Percentiles rank a stretch among this genome's conserved stretches.
These are phyloP conservation scores for Pichia sp. DNA, from an alignment of 1,139 yeast species.

Conservation along the genomic window DNA sequence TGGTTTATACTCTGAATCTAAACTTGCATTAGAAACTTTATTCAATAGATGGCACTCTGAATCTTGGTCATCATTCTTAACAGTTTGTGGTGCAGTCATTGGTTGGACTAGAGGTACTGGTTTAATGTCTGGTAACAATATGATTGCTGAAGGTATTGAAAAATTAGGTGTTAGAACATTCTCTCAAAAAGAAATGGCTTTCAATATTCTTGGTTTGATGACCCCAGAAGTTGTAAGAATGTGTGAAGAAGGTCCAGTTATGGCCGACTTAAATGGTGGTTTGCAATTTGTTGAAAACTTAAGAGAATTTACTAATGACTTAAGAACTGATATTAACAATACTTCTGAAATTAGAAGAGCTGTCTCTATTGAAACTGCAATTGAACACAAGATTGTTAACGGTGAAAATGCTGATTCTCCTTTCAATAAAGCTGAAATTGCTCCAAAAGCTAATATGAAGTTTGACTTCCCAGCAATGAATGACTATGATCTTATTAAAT, in stretches of 20 bases:
- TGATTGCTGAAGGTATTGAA: slow-evolving; percentile 97
- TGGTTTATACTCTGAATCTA: slow-evolving; percentile 96
- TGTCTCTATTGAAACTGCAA: slow-evolving; percentile 85
- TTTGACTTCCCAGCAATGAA: slow-evolving; percentile 89
- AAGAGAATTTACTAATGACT: slow-evolving; percentile 76
- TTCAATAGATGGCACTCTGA: slow-evolving; percentile 99
- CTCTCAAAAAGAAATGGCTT: slow-evolving; percentile 98
- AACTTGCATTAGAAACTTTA: slow-evolving; percentile 87
- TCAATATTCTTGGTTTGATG: slow-evolving; percentile 90
- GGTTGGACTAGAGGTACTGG: slow-evolving; percentile 99
- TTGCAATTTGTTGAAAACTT: slow-evolving; percentile 88
- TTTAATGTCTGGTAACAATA: slow-evolving; percentile 93
- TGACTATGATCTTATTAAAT: slow-evolving; percentile 66
- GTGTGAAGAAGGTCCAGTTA: slow-evolving; percentile 90
- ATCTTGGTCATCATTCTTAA: slow-evolving; percentile 91
- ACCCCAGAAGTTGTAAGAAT: slow-evolving; percentile 79
- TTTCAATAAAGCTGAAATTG: slow-evolving; percentile 64
- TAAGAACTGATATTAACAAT: slow-evolving; percentile 77
- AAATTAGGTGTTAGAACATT: slow-evolving; percentile 94
- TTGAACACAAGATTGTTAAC: slow-evolving; percentile 87
- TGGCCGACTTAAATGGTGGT: slow-evolving; percentile 99
- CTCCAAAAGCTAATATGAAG: slow-evolving; percentile 93
- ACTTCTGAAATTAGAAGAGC: slow-evolving; percentile 93
- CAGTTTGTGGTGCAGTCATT: slow-evolving; percentile 95
- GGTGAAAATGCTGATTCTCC: slow-evolving; percentile 90